These are phyloP conservation scores for Pittosporum tobira DNA, from an alignment of 129 eudicot genomes.

Conservation along the genomic window DNA sequence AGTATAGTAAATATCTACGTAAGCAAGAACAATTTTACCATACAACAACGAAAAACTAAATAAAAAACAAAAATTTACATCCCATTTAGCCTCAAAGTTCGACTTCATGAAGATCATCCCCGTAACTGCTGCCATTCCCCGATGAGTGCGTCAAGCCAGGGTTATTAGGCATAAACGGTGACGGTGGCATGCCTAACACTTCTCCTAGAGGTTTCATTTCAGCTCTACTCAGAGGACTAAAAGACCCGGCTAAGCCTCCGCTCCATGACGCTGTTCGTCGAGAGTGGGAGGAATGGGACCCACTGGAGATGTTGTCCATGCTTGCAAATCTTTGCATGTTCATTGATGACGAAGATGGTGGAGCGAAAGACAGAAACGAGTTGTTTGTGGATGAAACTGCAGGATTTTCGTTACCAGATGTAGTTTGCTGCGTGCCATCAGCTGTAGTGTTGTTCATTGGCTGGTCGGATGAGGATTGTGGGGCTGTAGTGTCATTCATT, in stretches of 20 bases:
- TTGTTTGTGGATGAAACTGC: conserved; percentile 25
- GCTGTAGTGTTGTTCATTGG: conserved; percentile 14
- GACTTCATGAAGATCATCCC: conserved; percentile 79
- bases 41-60: conserved; percentile 11
- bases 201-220: conserved; percentile 45
- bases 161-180: conserved; percentile 30
- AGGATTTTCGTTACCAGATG: conserved; percentile 25
- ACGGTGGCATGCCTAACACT: conserved; percentile 36
- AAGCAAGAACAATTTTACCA: conserved; percentile 8
- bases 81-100: conserved; percentile 40
- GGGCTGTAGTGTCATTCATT: conserved; percentile 13
- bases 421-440: conserved; percentile 12
- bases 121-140: conserved; percentile 40
- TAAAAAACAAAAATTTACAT: conserved; percentile 18
- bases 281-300: conserved; percentile 38
- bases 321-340: conserved; percentile 73
- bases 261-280: conserved; percentile 93
- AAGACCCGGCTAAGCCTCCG: conserved; percentile 40
- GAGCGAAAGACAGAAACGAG: conserved; percentile 27
- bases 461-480: too few relatives aligned
- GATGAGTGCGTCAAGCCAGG: conserved; percentile 23
- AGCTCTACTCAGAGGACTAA: conserved; percentile 22
- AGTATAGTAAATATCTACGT: conserved; percentile 21
- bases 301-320: conserved; percentile 45
- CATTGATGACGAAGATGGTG: conserved; percentile 28